Conservation (phyloP, 2,329 filamentous ascomycete genomes). For the Peltaster fructicola region DNA sequence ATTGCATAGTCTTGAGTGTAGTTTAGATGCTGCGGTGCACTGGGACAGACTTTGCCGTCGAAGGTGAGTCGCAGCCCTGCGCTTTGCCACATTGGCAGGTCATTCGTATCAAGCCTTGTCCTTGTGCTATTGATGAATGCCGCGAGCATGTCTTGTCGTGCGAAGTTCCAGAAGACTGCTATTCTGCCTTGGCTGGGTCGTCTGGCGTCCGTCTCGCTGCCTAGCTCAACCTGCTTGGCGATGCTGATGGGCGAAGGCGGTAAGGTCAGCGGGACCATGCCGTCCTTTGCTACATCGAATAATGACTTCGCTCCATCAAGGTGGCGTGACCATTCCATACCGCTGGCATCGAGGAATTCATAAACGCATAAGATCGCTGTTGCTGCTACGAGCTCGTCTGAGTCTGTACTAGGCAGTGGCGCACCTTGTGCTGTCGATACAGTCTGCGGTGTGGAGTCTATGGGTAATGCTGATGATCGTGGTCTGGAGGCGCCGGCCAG, state of each 20-base stretch:
- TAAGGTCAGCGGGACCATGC: conserved; percentile 28
- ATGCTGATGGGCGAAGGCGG: conserved; percentile 19
- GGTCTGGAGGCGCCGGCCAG: conserved; percentile 13
- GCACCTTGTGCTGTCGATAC: conserved; percentile 8
- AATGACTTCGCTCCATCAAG: conserved; percentile 48
- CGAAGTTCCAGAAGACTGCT: conserved; percentile 51
- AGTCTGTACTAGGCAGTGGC: conserved; percentile 23
- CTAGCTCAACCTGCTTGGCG: conserved; percentile 7
- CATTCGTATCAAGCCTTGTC: conserved; percentile 43
- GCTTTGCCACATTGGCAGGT: conserved; percentile 45
- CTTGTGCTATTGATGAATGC: conserved; percentile 45
- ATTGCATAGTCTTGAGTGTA: conserved; percentile 28
- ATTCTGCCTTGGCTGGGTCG: conserved; percentile 36
- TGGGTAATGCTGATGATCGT: conserved; percentile 11
- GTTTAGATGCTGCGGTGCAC: conserved; percentile 28
- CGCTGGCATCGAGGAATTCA: conserved; percentile 48
- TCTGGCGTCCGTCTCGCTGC: conserved; percentile 6
- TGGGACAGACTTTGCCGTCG: conserved; percentile 32
- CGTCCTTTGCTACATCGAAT: conserved; percentile 36
- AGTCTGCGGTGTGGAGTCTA: conserved; percentile 7
- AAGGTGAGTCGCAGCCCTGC: conserved; percentile 42
- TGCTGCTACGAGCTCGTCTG: conserved; percentile 45
- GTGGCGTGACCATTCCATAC: conserved; percentile 45
- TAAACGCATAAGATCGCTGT: conserved; percentile 51
- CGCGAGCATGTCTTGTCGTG: conserved; percentile 46